phyloP scores from a whole-genome alignment of 225 moss, liverwort and hornwort species.

The Lunularia cruciata region DNA sequence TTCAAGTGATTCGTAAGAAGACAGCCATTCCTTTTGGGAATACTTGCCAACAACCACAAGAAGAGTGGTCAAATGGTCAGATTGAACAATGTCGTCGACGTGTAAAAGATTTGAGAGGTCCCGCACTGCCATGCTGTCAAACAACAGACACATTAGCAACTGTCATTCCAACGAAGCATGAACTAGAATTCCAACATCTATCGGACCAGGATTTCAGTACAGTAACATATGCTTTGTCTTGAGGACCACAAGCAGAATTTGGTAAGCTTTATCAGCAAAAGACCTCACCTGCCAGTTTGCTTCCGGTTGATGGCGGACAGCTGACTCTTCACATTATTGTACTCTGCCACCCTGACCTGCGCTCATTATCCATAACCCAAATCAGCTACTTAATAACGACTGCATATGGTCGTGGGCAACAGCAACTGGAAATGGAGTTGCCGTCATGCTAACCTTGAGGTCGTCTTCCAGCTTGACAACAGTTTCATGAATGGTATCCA shows the following conservation, averaged over 20 bases:
- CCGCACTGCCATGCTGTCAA: slow-evolving; percentile 88
- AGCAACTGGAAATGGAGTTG: neutral
- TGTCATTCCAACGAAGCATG: neutral
- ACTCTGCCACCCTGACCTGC: slow-evolving; percentile 91
- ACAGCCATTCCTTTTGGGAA: slow-evolving; percentile 91
- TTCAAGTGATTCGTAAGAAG: slow-evolving; percentile 74
- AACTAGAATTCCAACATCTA: neutral
- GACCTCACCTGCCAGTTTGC: slow-evolving; percentile 82
- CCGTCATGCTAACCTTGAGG: slow-evolving; percentile 61
- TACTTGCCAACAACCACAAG: slow-evolving; percentile 89
- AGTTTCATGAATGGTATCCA: slow-evolving; percentile 82
- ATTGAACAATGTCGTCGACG: slow-evolving; percentile 69
- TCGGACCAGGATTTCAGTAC: neutral
- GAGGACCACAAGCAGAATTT: too few species aligned
- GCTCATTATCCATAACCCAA: neutral
- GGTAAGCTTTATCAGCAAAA: neutral
- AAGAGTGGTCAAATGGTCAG: slow-evolving; percentile 89
- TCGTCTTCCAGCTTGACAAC: slow-evolving; percentile 95
- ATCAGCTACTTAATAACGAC: neutral
- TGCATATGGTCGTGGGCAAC: too few species aligned
- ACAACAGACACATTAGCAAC: neutral
- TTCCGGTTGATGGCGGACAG: slow-evolving; percentile 78
- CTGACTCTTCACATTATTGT: slow-evolving; percentile 82
- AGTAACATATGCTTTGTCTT: neutral
- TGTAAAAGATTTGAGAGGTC: slow-evolving; percentile 80